Evolutionary conservation across 2,329 filamentous ascomycete genomes (phyloP).

Genomic region (Verticillium zaregamsianum): DNA sequence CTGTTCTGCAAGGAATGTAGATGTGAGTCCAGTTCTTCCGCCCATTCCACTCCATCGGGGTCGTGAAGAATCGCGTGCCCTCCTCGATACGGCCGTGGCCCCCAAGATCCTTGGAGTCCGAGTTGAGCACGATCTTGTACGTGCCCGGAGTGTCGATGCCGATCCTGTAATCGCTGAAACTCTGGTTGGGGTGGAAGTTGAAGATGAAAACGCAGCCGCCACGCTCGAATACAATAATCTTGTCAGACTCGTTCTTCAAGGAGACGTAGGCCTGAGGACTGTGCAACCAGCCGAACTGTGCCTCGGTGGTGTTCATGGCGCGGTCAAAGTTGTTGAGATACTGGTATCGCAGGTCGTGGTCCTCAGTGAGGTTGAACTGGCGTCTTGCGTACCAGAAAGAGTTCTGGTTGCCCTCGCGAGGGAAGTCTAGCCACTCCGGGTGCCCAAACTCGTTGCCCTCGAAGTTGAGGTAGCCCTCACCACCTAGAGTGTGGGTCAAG

Average conservation of each 20-base stretch:
- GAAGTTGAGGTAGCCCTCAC: slow-evolving; percentile 97
- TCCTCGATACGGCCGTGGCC: slow-evolving; percentile 75
- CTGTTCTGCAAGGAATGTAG: slow-evolving; percentile 81
- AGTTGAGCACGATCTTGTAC: slow-evolving; percentile 81
- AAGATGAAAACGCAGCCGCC: slow-evolving; percentile 89
- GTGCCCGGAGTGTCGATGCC: slow-evolving; percentile 82
- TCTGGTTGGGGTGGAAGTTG: slow-evolving; percentile 85
- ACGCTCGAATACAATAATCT: slow-evolving; percentile 93
- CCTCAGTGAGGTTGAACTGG: slow-evolving; percentile 89
- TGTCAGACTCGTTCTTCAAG: slow-evolving; percentile 89
- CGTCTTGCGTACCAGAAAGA: slow-evolving; percentile 93
- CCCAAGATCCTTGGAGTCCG: slow-evolving; percentile 72
- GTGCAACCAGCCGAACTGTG: slow-evolving; percentile 88
- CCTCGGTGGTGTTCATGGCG: slow-evolving; percentile 83
- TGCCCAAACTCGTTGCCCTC: slow-evolving; percentile 99
- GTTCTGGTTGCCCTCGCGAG: slow-evolving; percentile 86
- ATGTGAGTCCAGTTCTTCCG: slow-evolving; percentile 88
- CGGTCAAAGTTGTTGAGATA: slow-evolving; percentile 93
- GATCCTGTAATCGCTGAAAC: slow-evolving; percentile 88
- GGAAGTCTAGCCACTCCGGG: slow-evolving; percentile 98
- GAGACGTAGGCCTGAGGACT: slow-evolving; percentile 84
- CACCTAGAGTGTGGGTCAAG: slow-evolving; percentile 84
- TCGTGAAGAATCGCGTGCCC: slow-evolving; percentile 87
- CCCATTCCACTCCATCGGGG: slow-evolving; percentile 83
- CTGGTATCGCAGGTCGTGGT: slow-evolving; percentile 77